phyloP scores from a whole-genome alignment of 2,329 filamentous ascomycete species.

The Helicocarpus griseus region DNA sequence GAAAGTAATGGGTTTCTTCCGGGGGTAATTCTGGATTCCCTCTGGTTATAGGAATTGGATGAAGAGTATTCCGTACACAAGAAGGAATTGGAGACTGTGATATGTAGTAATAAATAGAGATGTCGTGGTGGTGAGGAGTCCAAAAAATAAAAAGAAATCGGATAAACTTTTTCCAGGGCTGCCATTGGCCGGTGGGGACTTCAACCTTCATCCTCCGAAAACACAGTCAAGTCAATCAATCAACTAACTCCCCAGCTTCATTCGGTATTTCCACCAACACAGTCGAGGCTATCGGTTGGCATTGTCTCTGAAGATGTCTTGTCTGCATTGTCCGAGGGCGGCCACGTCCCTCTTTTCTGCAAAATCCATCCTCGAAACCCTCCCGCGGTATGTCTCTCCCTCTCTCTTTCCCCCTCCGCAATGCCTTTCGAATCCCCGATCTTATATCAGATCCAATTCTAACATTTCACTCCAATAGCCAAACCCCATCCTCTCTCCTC shows the following conservation, averaged over 20 bases:
- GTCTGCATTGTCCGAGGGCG: conserved; percentile 23
- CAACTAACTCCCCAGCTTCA: background rate
- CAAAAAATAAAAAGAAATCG: background rate
- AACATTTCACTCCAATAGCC: conserved; percentile 12
- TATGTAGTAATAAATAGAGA: no score
- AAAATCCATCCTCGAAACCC: conserved; percentile 1
- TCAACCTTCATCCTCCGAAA: background rate
- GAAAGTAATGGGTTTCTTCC: no score
- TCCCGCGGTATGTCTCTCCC: background rate
- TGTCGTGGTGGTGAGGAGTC: no score
- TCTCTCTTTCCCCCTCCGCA: background rate
- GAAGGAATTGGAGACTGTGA: no score
- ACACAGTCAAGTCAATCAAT: background rate
- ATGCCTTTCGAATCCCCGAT: background rate
- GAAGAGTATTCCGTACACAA: background rate
- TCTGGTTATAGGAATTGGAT: no score
- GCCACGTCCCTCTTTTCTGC: conserved; percentile 14
- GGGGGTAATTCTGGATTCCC: no score
- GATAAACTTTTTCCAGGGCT: background rate
- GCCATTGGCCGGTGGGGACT: background rate
- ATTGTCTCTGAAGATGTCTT: conserved; percentile 21
- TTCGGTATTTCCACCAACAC: background rate
- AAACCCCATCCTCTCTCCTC: conserved; percentile 19
- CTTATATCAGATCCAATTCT: background rate
- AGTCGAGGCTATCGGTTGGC: background rate